Conservation (phyloP, 1,139 yeast species). For the Diutina mesorugosa region DNA sequence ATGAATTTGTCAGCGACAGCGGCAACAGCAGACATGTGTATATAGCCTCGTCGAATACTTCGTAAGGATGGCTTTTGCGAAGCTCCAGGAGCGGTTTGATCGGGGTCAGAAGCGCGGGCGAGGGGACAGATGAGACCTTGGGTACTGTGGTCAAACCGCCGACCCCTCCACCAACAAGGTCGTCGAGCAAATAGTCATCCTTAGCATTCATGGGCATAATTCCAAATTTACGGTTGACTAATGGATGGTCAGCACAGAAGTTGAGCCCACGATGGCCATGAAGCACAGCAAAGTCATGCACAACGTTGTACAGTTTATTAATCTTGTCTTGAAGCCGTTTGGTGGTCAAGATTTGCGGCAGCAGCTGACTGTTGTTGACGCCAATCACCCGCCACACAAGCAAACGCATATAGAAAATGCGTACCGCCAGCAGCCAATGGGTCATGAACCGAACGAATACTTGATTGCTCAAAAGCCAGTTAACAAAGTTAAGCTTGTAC, state of each 20-base stretch:
- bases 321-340: slow-evolving; percentile 18
- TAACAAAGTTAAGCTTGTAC: slow-evolving; percentile 32
- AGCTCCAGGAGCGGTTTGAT: slow-evolving; percentile 18
- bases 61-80: slow-evolving; percentile 50
- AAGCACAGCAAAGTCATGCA: slow-evolving; percentile 7
- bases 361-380: slow-evolving; percentile 26
- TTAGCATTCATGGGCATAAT: slow-evolving; percentile 24
- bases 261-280: slow-evolving; percentile 13
- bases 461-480: slow-evolving; percentile 38
- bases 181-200: slow-evolving; percentile 6
- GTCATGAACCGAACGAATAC: slow-evolving; percentile 47
- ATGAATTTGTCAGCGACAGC: slow-evolving; percentile 5
- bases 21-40: slow-evolving; percentile 40
- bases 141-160: not conserved
- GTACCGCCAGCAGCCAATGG: slow-evolving; percentile 71
- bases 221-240: slow-evolving; percentile 36
- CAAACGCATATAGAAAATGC: slow-evolving; percentile 56
- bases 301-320: slow-evolving; percentile 1
- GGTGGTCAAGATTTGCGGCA: slow-evolving; percentile 20
- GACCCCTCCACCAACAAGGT: slow-evolving; percentile 7
- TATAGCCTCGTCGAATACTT: slow-evolving; percentile 65
- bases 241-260: slow-evolving; percentile 36
- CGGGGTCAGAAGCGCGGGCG: not conserved
- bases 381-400: slow-evolving; percentile 59
- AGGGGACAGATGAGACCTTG: not conserved